phyloP scores from a whole-genome alignment of 441 rosid species.

The Mallotus japonicus region DNA sequence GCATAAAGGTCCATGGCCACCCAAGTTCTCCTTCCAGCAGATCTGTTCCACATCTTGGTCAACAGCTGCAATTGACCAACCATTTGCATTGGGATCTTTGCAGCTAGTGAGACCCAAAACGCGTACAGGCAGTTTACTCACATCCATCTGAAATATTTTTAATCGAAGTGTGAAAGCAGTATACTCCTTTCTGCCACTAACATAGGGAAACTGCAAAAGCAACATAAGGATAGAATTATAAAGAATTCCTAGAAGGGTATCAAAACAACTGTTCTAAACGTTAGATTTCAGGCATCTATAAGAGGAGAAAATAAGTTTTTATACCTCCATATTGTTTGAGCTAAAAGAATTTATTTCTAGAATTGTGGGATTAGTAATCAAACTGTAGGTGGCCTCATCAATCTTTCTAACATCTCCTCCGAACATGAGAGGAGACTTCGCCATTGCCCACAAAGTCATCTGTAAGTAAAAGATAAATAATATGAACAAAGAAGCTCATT shows the following conservation, averaged over 20 bases:
- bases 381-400: constrained; percentile 53
- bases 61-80: constrained; percentile 55
- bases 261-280: constrained; percentile 5
- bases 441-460: constrained; percentile 96
- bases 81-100: constrained; percentile 55
- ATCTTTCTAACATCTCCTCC: constrained; percentile 91
- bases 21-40: constrained; percentile 62
- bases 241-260: neutral
- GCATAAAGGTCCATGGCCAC: constrained; percentile 49
- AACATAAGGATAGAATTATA: neutral
- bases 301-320: constrained; percentile 21
- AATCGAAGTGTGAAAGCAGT: constrained; percentile 17
- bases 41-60: constrained; percentile 50
- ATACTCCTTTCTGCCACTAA: constrained; percentile 32
- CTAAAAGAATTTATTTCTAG: constrained; percentile 75
- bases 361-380: constrained; percentile 70
- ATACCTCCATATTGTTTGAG: constrained; percentile 72
- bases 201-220: constrained; percentile 56
- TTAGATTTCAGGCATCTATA: constrained; percentile 3
- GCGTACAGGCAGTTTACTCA: constrained; percentile 22
- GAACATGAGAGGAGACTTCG: constrained; percentile 92
- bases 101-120: constrained; percentile 66
- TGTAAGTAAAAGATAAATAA: constrained; percentile 28
- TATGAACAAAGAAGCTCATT: constrained; percentile 12
- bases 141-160: constrained; percentile 23